A percentile compares a stretch with the other conserved stretches of the same genome.
Conservation (phyloP, 75 land plant genomes). For the Azolla pinnata region DNA sequence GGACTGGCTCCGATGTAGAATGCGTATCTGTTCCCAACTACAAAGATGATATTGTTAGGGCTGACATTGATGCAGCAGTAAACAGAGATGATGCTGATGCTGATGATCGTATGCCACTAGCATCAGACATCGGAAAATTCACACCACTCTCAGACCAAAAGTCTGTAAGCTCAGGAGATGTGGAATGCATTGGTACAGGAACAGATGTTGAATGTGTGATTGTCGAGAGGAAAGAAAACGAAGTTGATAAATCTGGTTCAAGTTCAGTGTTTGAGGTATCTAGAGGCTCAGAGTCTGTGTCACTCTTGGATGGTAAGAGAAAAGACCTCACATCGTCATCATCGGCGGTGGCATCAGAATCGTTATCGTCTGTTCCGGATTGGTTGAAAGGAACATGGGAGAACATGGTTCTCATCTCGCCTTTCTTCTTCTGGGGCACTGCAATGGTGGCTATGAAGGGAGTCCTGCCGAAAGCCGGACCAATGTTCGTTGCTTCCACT, state of each 20-base stretch:
- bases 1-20: not conserved
- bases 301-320: slow-evolving; percentile 3
- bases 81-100: not conserved
- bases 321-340: not conserved
- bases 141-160: no score
- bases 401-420: slow-evolving; percentile 65
- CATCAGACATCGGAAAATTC: slow-evolving; percentile 7
- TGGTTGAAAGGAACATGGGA: slow-evolving; percentile 23
- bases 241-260: no score
- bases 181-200: slow-evolving; percentile 70
- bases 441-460: slow-evolving; percentile 99
- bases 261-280: not conserved
- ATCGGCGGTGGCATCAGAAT: not conserved
- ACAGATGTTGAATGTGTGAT: slow-evolving; percentile 55
- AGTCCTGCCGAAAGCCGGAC: slow-evolving; percentile 77
- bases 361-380: not conserved
- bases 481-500: slow-evolving; percentile 72
- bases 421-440: slow-evolving; percentile 99
- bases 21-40: not conserved
- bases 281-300: slow-evolving; percentile 14
- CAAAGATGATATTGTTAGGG: not conserved
- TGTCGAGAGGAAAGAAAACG: no score
- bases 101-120: not conserved
- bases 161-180: no score
- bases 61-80: not conserved